Evolutionary conservation across 1,139 yeast species (phyloP).

Genomic region (Nakaseomyces uthaithaninus): DNA sequence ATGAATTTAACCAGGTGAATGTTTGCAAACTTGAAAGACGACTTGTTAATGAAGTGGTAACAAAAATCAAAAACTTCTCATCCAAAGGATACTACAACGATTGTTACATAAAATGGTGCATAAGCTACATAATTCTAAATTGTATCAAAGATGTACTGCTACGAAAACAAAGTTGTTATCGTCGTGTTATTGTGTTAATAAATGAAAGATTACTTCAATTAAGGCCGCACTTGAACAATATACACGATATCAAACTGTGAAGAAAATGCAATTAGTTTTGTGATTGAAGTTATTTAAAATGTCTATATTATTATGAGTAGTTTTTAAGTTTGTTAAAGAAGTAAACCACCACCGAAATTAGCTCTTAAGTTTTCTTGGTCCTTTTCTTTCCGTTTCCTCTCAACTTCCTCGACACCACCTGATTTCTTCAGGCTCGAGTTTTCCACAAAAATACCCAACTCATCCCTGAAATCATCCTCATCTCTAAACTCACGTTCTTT

Average conservation of each 20-base stretch:
- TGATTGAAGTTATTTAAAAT: neutral
- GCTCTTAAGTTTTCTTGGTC: conserved; percentile 61
- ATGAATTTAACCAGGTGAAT: neutral
- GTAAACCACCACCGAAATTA: conserved; percentile 26
- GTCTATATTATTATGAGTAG: neutral
- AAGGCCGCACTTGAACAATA: neutral
- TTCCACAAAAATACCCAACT: conserved; percentile 77
- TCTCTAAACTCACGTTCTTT: conserved; percentile 56
- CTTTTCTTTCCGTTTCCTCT: conserved; percentile 54
- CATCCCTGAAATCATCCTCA: conserved; percentile 68
- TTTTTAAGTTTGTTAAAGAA: neutral
- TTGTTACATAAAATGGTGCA: neutral
- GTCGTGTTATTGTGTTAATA: neutral
- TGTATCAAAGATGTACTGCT: neutral
- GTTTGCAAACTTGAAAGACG: neutral
- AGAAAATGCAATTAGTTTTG: neutral
- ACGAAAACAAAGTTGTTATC: neutral
- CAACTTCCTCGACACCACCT: conserved; percentile 86
- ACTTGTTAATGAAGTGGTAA: neutral
- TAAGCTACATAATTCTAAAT: neutral
- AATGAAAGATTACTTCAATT: neutral
- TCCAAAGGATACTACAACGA: neutral
- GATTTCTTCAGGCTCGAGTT: conserved; percentile 66
- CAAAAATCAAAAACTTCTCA: neutral
- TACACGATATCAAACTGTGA: neutral